Evolutionary conservation across 306 rosid species (phyloP), one percentile per base, ranked within the genome.

Genomic region (Quercus dentata): DNA sequence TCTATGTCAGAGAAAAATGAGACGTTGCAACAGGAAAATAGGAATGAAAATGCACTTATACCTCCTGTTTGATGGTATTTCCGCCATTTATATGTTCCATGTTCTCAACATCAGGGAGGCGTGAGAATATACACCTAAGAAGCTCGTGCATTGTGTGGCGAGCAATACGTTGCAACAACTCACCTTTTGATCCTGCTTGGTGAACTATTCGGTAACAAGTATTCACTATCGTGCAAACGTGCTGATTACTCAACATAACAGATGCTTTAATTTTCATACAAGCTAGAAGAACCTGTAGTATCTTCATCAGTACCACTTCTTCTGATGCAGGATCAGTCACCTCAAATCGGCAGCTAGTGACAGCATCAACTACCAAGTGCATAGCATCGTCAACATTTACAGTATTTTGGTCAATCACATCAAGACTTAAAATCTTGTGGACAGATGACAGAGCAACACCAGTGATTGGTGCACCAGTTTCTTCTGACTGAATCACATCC

Each of bases 211-310:
- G 97, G 78, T 88, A 93, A 87, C 98, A 93, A 31, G 99, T 91
- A 87, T 96, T 96, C 79, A 96, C 97, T 79, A 96, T 90, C 70
- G 95, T 90, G 89, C 99, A 96, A 85, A 93, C 98, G 70, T 96
- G 97, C 79, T 96, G 99, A 86, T 96, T 96, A 84, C 98, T 93
- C 90, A 96, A 76, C 96, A 89, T 87, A 51, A 86, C 81, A 71
- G 98, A 96, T 41, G 97, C 99, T 86, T 96, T 96, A 80, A 92
- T 91, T 90, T 92, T 96, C 98, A 96, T 90, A 85, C 99, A 96
- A 44, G 98, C 92, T 77, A 90, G 88, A 81, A 96, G 94, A 85
- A 96, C 97, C 88, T 96, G 98, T 25, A 96, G 91, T 88, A 93
- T 96, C 91, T 91, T 96, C 94, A 90, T 89, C 75, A 96, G 80